phyloP scores from a whole-genome alignment of 306 rosid genomes.

The Sesbania bispinosa region DNA sequence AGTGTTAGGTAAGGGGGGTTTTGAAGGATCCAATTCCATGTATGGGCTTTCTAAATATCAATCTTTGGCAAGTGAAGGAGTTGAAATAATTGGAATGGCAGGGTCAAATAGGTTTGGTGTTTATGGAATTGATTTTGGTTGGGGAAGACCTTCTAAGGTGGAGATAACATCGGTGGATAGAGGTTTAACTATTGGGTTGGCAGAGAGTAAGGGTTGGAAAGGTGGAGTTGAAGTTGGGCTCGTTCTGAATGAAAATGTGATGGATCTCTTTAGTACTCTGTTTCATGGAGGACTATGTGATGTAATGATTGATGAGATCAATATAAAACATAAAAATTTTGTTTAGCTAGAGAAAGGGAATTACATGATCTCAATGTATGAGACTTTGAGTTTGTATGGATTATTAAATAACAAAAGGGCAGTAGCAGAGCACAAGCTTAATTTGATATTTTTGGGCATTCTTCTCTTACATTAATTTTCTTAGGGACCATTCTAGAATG shows the following conservation, averaged over 20 bases:
- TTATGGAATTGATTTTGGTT: slow-evolving; percentile 45
- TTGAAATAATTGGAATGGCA: slow-evolving; percentile 5
- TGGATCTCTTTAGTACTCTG: not conserved
- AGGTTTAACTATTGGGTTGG: slow-evolving; percentile 24
- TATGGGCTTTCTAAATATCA: accelerated
- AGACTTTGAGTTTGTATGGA: too few relatives aligned
- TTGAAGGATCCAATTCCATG: not conserved
- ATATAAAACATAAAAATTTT: too few relatives aligned
- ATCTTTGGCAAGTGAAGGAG: not conserved
- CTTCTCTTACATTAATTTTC: too few relatives aligned
- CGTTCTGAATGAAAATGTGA: not conserved
- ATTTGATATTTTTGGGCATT: too few relatives aligned
- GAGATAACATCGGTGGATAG: slow-evolving; percentile 30
- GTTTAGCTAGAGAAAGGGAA: not conserved
- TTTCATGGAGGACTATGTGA: slow-evolving; percentile 12
- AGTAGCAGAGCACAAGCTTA: too few relatives aligned
- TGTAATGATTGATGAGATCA: not conserved
- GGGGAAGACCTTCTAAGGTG: slow-evolving; percentile 47
- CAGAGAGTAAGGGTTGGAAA: slow-evolving; percentile 23
- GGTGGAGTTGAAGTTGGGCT: slow-evolving; percentile 38
- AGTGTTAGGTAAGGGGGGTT: not conserved
- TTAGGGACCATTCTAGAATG: too few relatives aligned
- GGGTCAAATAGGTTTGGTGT: slow-evolving; percentile 47
- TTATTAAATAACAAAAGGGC: too few relatives aligned
- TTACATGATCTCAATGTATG: too few relatives aligned